phyloP scores from a whole-genome alignment of 305 asterid species.

The Galium porrigens region DNA sequence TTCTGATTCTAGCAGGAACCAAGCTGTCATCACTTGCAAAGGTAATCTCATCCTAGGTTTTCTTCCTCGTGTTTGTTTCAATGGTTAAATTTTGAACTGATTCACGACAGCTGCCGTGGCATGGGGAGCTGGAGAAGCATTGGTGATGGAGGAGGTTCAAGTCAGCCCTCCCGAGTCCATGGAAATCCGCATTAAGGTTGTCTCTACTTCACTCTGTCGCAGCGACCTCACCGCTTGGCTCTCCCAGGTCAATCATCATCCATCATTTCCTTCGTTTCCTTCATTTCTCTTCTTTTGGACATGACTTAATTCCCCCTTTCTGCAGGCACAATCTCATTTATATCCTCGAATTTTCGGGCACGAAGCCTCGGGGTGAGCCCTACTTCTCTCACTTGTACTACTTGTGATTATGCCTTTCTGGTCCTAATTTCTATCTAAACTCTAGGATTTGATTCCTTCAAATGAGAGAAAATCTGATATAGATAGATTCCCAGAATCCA shows the following conservation, averaged over 20 bases:
- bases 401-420: not conserved
- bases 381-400: slow-evolving; percentile 15
- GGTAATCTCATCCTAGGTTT: not conserved
- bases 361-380: slow-evolving; percentile 85
- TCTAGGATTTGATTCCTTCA: not conserved
- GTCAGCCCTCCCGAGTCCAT: slow-evolving; percentile 65
- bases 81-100: not conserved
- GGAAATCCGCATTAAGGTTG: slow-evolving; percentile 83
- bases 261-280: not conserved
- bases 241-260: slow-evolving; percentile 35
- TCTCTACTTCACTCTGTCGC: slow-evolving; percentile 74
- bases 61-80: not conserved
- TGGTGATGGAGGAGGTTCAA: slow-evolving; percentile 76
- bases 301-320: not conserved
- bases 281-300: not conserved
- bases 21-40: slow-evolving; percentile 15
- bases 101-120: slow-evolving; percentile 61
- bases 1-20: not conserved
- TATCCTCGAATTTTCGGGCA: slow-evolving; percentile 91
- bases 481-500: no score
- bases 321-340: slow-evolving; percentile 57
- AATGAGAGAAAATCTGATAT: not conserved
- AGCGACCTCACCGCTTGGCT: slow-evolving; percentile 83
- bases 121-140: slow-evolving; percentile 60
- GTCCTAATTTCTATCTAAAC: not conserved